Percentiles rank a stretch among this genome's conserved stretches.
Conservation (phyloP, 1,139 yeast species). For the Yamadazyma atmosphaerica region DNA sequence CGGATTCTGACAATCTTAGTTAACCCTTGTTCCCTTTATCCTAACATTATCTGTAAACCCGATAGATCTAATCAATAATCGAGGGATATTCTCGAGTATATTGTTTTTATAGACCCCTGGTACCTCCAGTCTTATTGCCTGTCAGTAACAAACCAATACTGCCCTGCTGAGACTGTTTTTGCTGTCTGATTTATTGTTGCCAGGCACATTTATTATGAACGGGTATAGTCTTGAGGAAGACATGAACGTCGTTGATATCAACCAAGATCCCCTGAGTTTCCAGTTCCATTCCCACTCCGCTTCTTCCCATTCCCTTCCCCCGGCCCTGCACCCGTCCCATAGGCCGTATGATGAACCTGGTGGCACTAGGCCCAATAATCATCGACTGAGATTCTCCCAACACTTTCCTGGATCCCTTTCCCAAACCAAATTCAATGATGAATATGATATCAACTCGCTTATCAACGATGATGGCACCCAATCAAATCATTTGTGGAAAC, state of each 20-base stretch:
- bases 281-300: not conserved
- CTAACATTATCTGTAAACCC: no score
- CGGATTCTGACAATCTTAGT: not conserved
- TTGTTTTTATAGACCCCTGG: not conserved
- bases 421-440: constrained; percentile 2
- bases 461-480: constrained; percentile 12
- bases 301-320: not conserved
- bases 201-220: no score
- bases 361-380: not conserved
- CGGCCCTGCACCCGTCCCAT: no score
- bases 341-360: not conserved
- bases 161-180: no score
- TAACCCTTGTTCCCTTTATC: constrained; percentile 2
- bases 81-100: not conserved
- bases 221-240: constrained; percentile 1
- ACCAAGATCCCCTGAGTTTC: not conserved
- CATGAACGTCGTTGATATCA: not conserved
- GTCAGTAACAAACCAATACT: no score
- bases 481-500: constrained; percentile 65
- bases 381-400: not conserved
- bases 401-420: constrained; percentile 2
- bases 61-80: no score
- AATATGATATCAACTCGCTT: constrained; percentile 7
- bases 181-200: no score
- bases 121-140: not conserved